A percentile compares a stretch with the other conserved stretches of the same genome.
Conservation (phyloP, 768 basidiomycete genomes). For the Tephrocybe sp. region DNA sequence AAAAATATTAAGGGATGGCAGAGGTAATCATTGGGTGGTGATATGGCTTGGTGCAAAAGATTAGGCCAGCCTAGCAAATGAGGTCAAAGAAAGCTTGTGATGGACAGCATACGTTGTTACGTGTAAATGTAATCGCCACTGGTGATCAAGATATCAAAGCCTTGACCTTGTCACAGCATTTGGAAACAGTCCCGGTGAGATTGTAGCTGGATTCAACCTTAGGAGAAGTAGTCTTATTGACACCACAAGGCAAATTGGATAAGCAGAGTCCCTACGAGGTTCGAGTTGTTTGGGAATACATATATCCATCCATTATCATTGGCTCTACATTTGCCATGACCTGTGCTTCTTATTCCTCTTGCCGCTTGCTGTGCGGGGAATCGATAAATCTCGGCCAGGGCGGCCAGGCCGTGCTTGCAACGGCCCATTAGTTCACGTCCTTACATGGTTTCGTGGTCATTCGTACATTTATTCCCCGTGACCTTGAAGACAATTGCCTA, state of each 20-base stretch:
- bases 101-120: neutral
- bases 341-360: too few relatives aligned
- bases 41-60: neutral
- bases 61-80: neutral
- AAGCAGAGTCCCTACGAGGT: too few relatives aligned
- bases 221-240: neutral
- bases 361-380: too few relatives aligned
- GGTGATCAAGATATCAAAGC: neutral
- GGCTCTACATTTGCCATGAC: too few relatives aligned
- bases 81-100: neutral
- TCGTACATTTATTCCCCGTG: too few relatives aligned
- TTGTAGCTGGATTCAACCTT: constrained; percentile 1
- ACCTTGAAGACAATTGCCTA: too few relatives aligned
- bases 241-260: neutral
- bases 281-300: too few relatives aligned
- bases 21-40: constrained; percentile 2
- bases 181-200: neutral
- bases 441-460: too few relatives aligned
- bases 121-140: constrained; percentile 5
- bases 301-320: too few relatives aligned
- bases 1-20: neutral
- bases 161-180: neutral
- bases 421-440: too few relatives aligned
- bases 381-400: too few relatives aligned
- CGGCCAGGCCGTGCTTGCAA: too few relatives aligned